These are phyloP conservation scores for Prototheca cutis DNA, from an alignment of 163 green algal genomes.

Conservation along the genomic window DNA sequence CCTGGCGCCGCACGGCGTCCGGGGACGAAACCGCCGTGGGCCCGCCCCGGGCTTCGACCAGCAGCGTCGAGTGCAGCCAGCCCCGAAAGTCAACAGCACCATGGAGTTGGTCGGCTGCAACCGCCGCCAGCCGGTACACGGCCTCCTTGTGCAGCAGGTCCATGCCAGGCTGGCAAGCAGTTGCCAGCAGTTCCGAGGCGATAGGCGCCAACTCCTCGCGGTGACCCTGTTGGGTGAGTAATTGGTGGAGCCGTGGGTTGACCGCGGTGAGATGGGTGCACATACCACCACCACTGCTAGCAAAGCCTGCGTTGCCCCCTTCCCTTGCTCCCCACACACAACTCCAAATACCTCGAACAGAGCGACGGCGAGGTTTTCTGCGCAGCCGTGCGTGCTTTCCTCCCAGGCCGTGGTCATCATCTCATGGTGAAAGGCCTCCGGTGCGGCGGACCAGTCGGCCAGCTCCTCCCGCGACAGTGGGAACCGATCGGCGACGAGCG, in stretches of 20 bases:
- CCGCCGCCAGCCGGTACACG: constrained; percentile 46
- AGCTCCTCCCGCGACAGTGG: constrained; percentile 39
- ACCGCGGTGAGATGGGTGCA: too few relatives aligned
- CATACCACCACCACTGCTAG: too few relatives aligned
- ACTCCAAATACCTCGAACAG: constrained; percentile 42
- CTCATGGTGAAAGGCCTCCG: constrained; percentile 53
- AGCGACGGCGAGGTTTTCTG: constrained; percentile 47
- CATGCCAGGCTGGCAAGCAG: constrained; percentile 12
- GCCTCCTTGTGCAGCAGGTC: constrained; percentile 55
- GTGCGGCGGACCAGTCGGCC: constrained; percentile 38
- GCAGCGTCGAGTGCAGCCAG: constrained; percentile 43
- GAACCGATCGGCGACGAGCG: constrained; percentile 32
- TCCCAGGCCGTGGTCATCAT: constrained; percentile 31
- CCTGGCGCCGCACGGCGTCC: constrained; percentile 48
- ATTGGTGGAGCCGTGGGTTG: too few relatives aligned
- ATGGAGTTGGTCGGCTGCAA: constrained; percentile 59
- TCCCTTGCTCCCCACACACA: too few relatives aligned
- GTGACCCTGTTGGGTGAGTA: constrained; percentile 42
- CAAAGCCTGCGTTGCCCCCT: too few relatives aligned
- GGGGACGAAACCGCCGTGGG: constrained; percentile 25
- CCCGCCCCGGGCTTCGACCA: constrained; percentile 32
- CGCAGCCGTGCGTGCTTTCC: constrained; percentile 48
- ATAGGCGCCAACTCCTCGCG: constrained; percentile 42
- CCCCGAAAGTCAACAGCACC: constrained; percentile 59
- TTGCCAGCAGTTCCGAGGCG: constrained; percentile 40